These are phyloP conservation scores for Clavispora santaluciae DNA, from an alignment of 805 yeast species.

Conservation along the genomic window DNA sequence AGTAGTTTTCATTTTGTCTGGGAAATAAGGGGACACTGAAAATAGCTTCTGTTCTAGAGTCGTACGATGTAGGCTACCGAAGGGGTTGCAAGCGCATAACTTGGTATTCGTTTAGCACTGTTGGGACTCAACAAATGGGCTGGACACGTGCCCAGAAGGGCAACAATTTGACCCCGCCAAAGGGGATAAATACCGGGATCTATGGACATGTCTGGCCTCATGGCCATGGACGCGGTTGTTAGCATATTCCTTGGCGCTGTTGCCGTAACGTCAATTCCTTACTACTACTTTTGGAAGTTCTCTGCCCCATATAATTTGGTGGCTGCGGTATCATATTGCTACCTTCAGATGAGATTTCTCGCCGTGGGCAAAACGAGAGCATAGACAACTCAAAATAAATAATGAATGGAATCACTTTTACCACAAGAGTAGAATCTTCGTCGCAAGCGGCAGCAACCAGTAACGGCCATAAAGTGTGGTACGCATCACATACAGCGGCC, in stretches of 20 bases:
- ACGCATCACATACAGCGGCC: no score
- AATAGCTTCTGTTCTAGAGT: no score
- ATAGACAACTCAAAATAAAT: not conserved
- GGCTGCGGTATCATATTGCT: constrained; percentile 2
- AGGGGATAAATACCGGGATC: not conserved
- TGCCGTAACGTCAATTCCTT: not conserved
- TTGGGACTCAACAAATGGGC: not conserved
- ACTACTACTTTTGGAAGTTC: not conserved
- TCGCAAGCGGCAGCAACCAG: no score
- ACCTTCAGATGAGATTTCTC: constrained; percentile 7
- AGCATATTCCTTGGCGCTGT: not conserved
- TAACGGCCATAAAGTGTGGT: no score
- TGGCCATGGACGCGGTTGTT: not conserved
- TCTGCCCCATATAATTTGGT: not conserved
- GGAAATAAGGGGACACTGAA: no score
- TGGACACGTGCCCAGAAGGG: not conserved
- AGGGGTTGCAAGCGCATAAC: not conserved
- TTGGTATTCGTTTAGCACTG: not conserved
- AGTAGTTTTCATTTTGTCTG: no score
- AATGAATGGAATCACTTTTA: not conserved
- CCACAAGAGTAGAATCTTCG: no score
- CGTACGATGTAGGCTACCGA: no score
- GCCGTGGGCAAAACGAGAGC: constrained; percentile 1
- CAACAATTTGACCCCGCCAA: not conserved
- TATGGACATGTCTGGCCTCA: not conserved